Base-by-base conservation (phyloP, 73 alveolate genomes). In the Tetrahymena malaccensis region DNA sequence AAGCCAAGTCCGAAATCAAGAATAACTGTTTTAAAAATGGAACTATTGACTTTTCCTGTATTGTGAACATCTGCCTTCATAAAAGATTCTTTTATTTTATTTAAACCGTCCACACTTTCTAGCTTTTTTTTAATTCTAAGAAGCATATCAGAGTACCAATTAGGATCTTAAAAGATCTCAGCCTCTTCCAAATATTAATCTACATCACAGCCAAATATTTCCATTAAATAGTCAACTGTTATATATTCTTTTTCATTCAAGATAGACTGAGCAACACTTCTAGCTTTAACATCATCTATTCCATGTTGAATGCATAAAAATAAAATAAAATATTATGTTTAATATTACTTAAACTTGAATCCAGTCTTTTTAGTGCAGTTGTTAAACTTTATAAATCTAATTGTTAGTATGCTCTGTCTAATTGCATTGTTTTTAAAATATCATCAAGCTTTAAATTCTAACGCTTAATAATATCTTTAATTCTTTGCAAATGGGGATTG, bases 21-120 rank as follows among this genome's bases (percentile, higher is more conserved):
- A n/a, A 95, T 55, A 19, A 95, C 97, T 19, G 97, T 95, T 57
- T 95, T 95, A 44, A 95, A 95, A 58, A 85, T 95, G 0, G 97
- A 94, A 17, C 95, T 95, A 35, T 95, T 94, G 4, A 95, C 38
- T 27, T 85, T 95, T n/a, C 97, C 97, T 38, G 93, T 94, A 55
- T 95, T 27, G 85, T 95, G 97, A 55, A 85, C 97, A 95, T 95
- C 97, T 43, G 94, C 93, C 35, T 50, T 85, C 94, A 85, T 94
- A 56, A 95, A 95, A 22, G 95, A 85, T 89, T 85, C 25, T 95
- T 58, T 85, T 7, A 95, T 34, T 34, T 34, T 35, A 35, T 95
- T 43, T 19, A 95, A 43, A 7, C 89, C 89, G 10, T 70, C 37
- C 89, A 25, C 5, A 17, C 89, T 70, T 70, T 70, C 89, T 70